These are phyloP conservation scores for Hanseniaspora sp. DNA, from an alignment of 1,139 yeast genomes.

Conservation along the genomic window DNA sequence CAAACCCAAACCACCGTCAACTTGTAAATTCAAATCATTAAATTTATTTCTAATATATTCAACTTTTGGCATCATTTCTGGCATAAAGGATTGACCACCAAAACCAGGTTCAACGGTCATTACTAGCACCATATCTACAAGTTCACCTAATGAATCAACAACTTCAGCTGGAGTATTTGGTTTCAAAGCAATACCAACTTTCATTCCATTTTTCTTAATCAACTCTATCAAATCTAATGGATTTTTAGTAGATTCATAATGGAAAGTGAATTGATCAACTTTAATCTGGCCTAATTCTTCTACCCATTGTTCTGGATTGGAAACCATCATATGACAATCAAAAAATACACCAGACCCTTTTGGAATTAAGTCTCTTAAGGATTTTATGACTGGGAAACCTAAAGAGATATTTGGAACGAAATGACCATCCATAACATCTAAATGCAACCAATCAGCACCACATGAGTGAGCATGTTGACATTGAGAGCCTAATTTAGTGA, in stretches of 20 bases:
- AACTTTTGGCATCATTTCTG: slow-evolving; percentile 93
- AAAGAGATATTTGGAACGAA: slow-evolving; percentile 93
- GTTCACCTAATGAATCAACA: slow-evolving; percentile 60
- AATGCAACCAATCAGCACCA: slow-evolving; percentile 91
- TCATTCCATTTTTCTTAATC: slow-evolving; percentile 73
- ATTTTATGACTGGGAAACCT: slow-evolving; percentile 80
- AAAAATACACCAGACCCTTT: slow-evolving; percentile 51
- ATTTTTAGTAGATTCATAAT: slow-evolving; percentile 81
- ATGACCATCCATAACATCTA: slow-evolving; percentile 98
- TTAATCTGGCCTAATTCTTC: slow-evolving; percentile 88
- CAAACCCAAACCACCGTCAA: slow-evolving; percentile 91
- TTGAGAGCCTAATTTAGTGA: slow-evolving; percentile 77
- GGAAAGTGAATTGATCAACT: slow-evolving; percentile 94
- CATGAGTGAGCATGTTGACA: slow-evolving; percentile 69
- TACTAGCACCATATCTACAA: slow-evolving; percentile 81
- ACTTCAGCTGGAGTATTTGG: slow-evolving; percentile 89
- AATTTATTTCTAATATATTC: slow-evolving; percentile 56
- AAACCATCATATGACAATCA: slow-evolving; percentile 98
- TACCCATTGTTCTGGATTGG: slow-evolving; percentile 92
- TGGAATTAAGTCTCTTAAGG: slow-evolving; percentile 71
- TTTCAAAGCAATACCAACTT: slow-evolving; percentile 88
- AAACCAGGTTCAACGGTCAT: slow-evolving; percentile 99
- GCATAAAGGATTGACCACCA: slow-evolving; percentile 96
- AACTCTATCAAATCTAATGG: slow-evolving; percentile 64
- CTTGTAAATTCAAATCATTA: slow-evolving; percentile 81